These are phyloP conservation scores for Tephrocybe sp. DNA, from an alignment of 768 basidiomycete species.

Conservation along the genomic window DNA sequence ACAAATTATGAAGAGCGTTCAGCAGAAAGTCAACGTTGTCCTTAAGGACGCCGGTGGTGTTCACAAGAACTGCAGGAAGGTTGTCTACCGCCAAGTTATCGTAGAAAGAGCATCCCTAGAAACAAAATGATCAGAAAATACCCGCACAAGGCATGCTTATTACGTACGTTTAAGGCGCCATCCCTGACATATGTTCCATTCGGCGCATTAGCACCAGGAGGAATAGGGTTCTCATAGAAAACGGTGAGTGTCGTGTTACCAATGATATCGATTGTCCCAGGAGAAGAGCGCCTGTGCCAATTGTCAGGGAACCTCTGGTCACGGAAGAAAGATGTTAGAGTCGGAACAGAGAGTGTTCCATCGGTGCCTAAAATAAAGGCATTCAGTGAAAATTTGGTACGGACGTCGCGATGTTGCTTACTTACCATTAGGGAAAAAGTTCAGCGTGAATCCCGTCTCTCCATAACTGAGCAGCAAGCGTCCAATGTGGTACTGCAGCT, in stretches of 20 bases:
- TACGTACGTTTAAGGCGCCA: conserved; percentile 1
- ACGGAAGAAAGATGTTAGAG: conserved; percentile 17
- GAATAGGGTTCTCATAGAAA: conserved; percentile 1
- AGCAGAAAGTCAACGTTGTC: background rate
- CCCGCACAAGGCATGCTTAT: background rate
- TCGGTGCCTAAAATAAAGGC: conserved; percentile 10
- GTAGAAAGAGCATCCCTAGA: conserved; percentile 9
- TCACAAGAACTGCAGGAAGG: conserved; percentile 10
- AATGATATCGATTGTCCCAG: conserved; percentile 1
- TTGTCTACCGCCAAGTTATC: conserved; percentile 10
- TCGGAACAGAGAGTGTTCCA: conserved; percentile 7
- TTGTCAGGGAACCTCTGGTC: conserved; percentile 14
- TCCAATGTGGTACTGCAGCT: conserved; percentile 17
- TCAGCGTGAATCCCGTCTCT: conserved; percentile 13
- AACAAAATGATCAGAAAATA: background rate
- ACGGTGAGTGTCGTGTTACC: background rate
- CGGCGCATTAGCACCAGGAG: conserved; percentile 10
- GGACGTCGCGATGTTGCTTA: background rate
- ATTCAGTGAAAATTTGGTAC: background rate
- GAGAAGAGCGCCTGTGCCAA: conserved; percentile 10
- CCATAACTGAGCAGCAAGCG: conserved; percentile 15
- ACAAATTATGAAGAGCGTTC: background rate
- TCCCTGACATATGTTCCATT: conserved; percentile 13
- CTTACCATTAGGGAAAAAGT: conserved; percentile 18
- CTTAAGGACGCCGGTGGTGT: background rate